Conservation (phyloP, 2,329 filamentous ascomycete genomes). For the Aspergillus terreus region DNA sequence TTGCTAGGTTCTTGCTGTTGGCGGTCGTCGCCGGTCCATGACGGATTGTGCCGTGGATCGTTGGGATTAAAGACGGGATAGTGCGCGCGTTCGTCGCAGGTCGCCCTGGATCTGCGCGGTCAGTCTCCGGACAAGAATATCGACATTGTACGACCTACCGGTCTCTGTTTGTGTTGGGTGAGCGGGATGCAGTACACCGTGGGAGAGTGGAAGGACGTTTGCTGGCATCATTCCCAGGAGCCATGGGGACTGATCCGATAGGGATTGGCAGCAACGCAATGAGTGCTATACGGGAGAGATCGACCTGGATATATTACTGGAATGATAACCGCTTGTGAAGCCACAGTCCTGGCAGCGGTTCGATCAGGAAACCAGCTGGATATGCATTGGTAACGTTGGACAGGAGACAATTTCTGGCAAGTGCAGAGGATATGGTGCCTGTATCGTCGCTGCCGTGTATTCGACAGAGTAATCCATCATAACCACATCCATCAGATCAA, state of each 20-base stretch:
- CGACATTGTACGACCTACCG: conserved; percentile 15
- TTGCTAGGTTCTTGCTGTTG: conserved; percentile 11
- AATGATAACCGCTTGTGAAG: no score
- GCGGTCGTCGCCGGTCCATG: conserved; percentile 7
- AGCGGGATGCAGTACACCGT: conserved; percentile 12
- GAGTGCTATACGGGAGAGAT: no score
- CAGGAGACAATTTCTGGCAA: conserved; percentile 6
- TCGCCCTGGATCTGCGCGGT: no score
- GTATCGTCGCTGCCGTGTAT: background rate
- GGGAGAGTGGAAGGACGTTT: background rate
- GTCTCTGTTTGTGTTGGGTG: conserved; percentile 14
- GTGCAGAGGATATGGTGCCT: background rate
- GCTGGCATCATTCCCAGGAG: background rate
- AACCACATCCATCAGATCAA: no score
- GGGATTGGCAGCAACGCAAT: no score
- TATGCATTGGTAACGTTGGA: conserved; percentile 14
- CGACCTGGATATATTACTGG: no score
- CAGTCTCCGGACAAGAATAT: no score
- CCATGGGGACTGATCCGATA: background rate
- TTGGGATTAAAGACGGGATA: conserved; percentile 35
- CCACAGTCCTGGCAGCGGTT: no score
- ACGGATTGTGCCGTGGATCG: conserved; percentile 35
- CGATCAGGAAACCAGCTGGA: background rate
- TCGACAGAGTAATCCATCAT: no score
- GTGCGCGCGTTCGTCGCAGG: conserved; percentile 25